Evolutionary conservation across 306 rosid genomes (phyloP).

Genomic region (Benincasa hispida): DNA sequence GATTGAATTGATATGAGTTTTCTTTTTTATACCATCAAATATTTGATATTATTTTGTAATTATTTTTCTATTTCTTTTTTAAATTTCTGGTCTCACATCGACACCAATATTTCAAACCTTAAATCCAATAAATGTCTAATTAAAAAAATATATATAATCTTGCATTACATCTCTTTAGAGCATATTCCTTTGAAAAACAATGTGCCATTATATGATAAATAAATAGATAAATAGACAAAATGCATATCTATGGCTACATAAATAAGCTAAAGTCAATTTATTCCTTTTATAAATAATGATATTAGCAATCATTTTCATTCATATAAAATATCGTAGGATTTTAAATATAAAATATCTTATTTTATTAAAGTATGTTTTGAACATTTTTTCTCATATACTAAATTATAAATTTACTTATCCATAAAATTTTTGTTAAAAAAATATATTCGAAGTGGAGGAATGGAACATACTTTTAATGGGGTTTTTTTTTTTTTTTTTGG

Average conservation of each 20-base stretch:
- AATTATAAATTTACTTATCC: no score
- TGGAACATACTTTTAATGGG: not conserved
- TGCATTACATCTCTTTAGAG: not conserved
- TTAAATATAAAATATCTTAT: no score
- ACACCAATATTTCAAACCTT: no score
- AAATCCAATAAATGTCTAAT: not conserved
- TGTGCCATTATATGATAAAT: not conserved
- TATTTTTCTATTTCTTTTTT: no score
- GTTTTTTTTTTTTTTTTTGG: no score
- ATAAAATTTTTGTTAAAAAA: no score
- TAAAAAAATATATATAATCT: not conserved
- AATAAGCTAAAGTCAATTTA: not conserved
- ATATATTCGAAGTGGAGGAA: no score
- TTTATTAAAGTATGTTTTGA: not conserved
- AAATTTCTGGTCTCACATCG: no score
- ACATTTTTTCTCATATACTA: not conserved
- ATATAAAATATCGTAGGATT: no score
- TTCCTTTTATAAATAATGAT: not conserved
- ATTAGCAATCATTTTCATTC: not conserved
- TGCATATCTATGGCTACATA: not conserved
- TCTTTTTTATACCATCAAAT: no score
- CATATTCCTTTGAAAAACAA: not conserved
- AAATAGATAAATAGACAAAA: not conserved
- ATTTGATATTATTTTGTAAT: no score
- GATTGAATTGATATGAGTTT: no score